Evolutionary conservation across 352 stramenopile genomes (phyloP).

Genomic region (Nothophytophthora sp.): DNA sequence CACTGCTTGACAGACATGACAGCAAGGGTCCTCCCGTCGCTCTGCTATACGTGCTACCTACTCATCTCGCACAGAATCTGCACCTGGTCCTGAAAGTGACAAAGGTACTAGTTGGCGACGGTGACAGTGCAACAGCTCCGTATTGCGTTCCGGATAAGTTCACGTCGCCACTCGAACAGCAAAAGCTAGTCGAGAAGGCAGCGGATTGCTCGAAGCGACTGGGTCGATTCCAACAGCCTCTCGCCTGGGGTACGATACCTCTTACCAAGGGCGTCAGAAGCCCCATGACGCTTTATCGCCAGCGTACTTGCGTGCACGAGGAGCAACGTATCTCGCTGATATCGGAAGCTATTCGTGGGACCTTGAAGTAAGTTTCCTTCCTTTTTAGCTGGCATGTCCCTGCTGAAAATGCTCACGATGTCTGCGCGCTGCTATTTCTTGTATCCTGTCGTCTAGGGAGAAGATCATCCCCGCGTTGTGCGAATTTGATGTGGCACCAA

Average conservation of each 20-base stretch:
- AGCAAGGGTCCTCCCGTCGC: slow-evolving; percentile 20
- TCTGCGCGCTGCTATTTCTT: background rate
- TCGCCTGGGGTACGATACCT: slow-evolving; percentile 62
- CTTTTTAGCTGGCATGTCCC: background rate
- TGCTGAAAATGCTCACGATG: too few relatives aligned
- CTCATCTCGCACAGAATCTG: slow-evolving; percentile 46
- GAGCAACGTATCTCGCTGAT: slow-evolving; percentile 62
- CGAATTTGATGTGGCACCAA: slow-evolving; percentile 55
- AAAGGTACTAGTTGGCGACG: slow-evolving; percentile 60
- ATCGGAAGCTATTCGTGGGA: slow-evolving; percentile 47
- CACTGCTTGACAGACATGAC: slow-evolving; percentile 14
- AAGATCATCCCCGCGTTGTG: slow-evolving; percentile 51
- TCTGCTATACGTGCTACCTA: slow-evolving; percentile 60
- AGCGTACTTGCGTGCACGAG: slow-evolving; percentile 57
- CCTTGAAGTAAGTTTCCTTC: slow-evolving; percentile 46
- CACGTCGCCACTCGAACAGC: slow-evolving; percentile 40
- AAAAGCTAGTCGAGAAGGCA: slow-evolving; percentile 59
- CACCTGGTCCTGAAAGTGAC: slow-evolving; percentile 70
- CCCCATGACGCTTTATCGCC: slow-evolving; percentile 63
- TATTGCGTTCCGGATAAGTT: slow-evolving; percentile 72
- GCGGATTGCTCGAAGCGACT: slow-evolving; percentile 45
- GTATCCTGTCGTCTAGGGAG: slow-evolving; percentile 31
- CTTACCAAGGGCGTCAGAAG: slow-evolving; percentile 44
- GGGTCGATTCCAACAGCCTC: slow-evolving; percentile 51
- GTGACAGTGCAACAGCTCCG: slow-evolving; percentile 46